Base-by-base conservation (phyloP, 1,139 yeast genomes). In the Eremothecium cymbalariae region DNA sequence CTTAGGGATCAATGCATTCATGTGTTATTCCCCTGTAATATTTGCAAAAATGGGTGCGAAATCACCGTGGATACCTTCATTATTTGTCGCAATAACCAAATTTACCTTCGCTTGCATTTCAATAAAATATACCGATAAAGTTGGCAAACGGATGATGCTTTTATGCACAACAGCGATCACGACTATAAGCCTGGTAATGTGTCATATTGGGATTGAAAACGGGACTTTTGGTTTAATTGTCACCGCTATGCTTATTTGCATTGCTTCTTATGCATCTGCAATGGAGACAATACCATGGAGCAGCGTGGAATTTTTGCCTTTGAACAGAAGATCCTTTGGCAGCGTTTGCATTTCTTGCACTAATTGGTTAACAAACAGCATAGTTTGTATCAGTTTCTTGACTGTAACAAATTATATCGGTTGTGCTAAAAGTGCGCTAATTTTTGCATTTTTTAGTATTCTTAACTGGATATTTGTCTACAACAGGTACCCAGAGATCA, bases 1-100 rank as follows among this genome's bases (percentile, higher is more conserved):
- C 28, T 72, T 81, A n/a, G 85, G 88, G 7, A 77, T 78, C 58
- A 78, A 79, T 57, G 77, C 85, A 4, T 73, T 78, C 51, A 77
- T 79, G 83, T 79, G 78, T 55, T 79, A 77, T 49, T 73, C 83
- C 34, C 73, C 84, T 7, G 70, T 82, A 2, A 71, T 79, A 27
- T 78, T 79, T 53, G 67, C 70, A 41, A 64, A 71, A 8, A 64
- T 74, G 28, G 82, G 83, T 1, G 70, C 75, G 48, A 43, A 68
- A 20, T 70, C 77, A 50, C 74, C 86, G 4, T 65, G 81, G 22
- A 67, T 75, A 2, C 81, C 78, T 3, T 75, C 84, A 13, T 70
- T 78, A 41, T 64, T 74, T 25, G 68, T 79, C 22, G 79, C 86
- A 15, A 72, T 75, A 14, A 72, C 84, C 7, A 79, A 79, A 56